Conservation (phyloP, 2,329 filamentous ascomycete genomes). For the Aschersonia sp. region DNA sequence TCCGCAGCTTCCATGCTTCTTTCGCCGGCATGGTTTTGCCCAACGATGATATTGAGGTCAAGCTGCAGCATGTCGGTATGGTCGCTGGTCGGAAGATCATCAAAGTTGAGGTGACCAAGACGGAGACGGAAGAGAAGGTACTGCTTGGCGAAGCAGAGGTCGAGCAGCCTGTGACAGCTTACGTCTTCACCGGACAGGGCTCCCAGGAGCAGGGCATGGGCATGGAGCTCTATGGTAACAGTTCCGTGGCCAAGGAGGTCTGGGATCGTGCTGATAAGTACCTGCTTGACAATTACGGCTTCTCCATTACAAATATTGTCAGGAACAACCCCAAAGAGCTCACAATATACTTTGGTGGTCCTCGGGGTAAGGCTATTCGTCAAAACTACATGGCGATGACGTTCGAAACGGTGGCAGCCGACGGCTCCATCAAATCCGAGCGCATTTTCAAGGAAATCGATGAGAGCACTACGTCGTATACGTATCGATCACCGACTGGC, state of each 20-base stretch:
- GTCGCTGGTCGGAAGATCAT: slow-evolving; percentile 97
- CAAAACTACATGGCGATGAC: slow-evolving; percentile 99
- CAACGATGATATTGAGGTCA: slow-evolving; percentile 89
- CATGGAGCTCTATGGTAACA: slow-evolving; percentile 95
- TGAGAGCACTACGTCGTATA: slow-evolving; percentile 89
- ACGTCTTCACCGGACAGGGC: slow-evolving; percentile 96
- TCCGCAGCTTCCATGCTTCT: slow-evolving; percentile 92
- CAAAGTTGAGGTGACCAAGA: slow-evolving; percentile 93
- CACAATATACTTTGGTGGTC: slow-evolving; percentile 94
- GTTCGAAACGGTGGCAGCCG: slow-evolving; percentile 89
- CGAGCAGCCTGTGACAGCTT: slow-evolving; percentile 90
- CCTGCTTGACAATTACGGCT: slow-evolving; percentile 96
- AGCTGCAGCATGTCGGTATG: slow-evolving; percentile 94
- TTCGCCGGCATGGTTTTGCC: slow-evolving; percentile 98
- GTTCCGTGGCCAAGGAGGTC: slow-evolving; percentile 86
- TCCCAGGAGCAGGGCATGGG: slow-evolving; percentile 99
- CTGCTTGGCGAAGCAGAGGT: slow-evolving; percentile 91
- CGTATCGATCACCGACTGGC: slow-evolving; percentile 88
- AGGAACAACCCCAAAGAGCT: slow-evolving; percentile 99
- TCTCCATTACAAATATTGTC: slow-evolving; percentile 97
- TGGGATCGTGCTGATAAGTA: slow-evolving; percentile 98
- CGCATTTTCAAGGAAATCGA: slow-evolving; percentile 98
- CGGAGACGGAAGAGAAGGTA: slow-evolving; percentile 93
- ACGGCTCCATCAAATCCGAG: slow-evolving; percentile 92
- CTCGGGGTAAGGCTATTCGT: slow-evolving; percentile 90